Evolutionary conservation across 176 grass and related monocot species (phyloP).

Genomic region (Saccharum spontaneum): DNA sequence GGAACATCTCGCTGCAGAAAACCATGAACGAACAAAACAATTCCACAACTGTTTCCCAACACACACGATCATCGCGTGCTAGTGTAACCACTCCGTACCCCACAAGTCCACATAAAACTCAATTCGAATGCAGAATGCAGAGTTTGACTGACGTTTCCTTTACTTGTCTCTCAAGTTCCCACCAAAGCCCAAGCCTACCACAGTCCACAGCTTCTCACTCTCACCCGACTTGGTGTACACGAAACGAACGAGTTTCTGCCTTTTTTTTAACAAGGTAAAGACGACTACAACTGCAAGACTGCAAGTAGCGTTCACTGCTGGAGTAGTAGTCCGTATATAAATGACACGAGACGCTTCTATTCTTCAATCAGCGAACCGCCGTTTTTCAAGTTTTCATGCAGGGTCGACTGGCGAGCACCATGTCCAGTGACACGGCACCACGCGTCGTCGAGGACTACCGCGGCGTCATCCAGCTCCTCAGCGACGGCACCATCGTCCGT

Average conservation of each 20-base stretch:
- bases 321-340: neutral
- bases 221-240: neutral
- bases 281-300: neutral
- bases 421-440: constrained; percentile 8
- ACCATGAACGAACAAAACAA: too few species aligned
- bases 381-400: neutral
- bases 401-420: neutral
- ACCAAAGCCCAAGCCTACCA: neutral
- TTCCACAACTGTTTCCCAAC: too few species aligned
- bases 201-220: neutral
- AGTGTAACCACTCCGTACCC: too few species aligned
- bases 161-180: neutral
- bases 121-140: too few species aligned
- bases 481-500: too few species aligned
- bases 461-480: too few species aligned
- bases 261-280: neutral
- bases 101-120: too few species aligned
- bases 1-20: too few species aligned
- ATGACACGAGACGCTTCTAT: neutral
- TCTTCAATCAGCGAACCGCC: neutral
- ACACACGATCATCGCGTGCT: too few species aligned
- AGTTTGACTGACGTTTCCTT: too few species aligned
- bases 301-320: neutral
- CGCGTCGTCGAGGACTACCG: neutral
- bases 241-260: neutral